Percentiles rank a stretch among this genome's conserved stretches.
Conservation (phyloP, 108 stramenopile genomes). For the Fragilaria crotonensis region DNA sequence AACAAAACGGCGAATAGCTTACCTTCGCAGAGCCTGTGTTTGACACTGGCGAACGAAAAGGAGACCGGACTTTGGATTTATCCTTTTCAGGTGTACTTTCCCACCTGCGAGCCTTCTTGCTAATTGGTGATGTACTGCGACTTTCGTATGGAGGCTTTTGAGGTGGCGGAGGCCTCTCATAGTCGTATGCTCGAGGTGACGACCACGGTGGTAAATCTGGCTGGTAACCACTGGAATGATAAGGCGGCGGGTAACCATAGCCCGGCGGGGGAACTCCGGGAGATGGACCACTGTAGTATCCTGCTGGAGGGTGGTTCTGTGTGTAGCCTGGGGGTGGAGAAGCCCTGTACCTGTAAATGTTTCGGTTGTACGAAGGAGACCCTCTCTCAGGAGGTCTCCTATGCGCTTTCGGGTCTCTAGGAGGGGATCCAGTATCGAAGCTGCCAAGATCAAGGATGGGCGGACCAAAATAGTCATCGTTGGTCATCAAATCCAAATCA, state of each 20-base stretch:
- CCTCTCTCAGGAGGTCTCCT: neutral
- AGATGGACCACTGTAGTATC: neutral
- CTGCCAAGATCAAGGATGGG: neutral
- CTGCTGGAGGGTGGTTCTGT: neutral
- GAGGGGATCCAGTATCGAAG: neutral
- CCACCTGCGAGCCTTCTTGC: neutral
- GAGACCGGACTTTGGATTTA: conserved; percentile 8
- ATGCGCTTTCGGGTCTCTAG: neutral
- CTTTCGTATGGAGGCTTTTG: neutral
- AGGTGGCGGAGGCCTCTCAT: neutral
- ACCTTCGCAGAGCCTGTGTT: conserved; percentile 8
- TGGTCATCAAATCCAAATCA: neutral
- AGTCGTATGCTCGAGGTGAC: neutral
- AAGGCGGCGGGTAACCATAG: neutral
- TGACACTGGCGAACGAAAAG: conserved; percentile 22
- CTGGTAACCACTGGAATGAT: neutral
- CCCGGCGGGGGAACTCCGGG: no score
- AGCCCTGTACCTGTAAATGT: neutral
- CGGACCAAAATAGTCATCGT: neutral
- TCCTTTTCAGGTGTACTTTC: neutral
- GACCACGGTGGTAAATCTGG: neutral
- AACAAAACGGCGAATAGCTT: conserved; percentile 2
- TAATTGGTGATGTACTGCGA: neutral
- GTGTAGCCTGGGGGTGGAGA: neutral
- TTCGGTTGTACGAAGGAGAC: neutral